Base-by-base conservation (phyloP, 805 yeast species). In the Yarrowia phangngaensis region DNA sequence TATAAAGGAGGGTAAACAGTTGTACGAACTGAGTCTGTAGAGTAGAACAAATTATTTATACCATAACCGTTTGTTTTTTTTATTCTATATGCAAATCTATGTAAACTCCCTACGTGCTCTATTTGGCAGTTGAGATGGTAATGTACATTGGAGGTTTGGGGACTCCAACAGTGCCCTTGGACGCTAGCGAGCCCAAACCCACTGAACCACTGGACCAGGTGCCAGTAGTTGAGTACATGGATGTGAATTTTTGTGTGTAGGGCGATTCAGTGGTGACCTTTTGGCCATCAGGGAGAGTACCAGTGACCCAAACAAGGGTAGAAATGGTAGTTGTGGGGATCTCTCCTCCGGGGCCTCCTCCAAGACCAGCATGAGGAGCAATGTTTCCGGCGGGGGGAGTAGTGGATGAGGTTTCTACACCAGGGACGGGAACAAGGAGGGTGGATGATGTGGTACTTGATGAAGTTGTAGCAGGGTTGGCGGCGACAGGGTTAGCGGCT, bases 151-250 rank as follows among this genome's bases (percentile, higher is more conserved):
- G 48, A 11, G 57, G 53, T 41, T 47, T 47, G 24, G 55, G 58
- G 13, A 51, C 36, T 24, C 97, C 97, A 6, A 86, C 75, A 0
- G 70, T 63, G 3, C 95, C 95, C 1, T 70, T 55, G 11, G 79
- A 58, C 2, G 83, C 65, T 12, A 38, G 32, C 5, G 45, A 27
- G 0, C 96, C 97, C 43, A 90, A 60, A 0, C 97, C 97, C 35
- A 88, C 72, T 4, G 75, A 61, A 1, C 97, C 98, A 0, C 78
- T 55, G 12, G 76, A 63, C 1, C 80, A 80, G 0, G 69, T 46
- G 0, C 72, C 71, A 1, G 79, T 65, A 2, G 76, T 41, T 29
- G 57, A 23, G 55, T 58, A 72, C 43, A 65, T 52, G 16, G 64
- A 45, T 16, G 60, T 28, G 56, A 74, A 75, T 8, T 55, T 19